Evolutionary conservation across 2,329 filamentous ascomycete species (phyloP).

Genomic region (Aspergillus persii): DNA sequence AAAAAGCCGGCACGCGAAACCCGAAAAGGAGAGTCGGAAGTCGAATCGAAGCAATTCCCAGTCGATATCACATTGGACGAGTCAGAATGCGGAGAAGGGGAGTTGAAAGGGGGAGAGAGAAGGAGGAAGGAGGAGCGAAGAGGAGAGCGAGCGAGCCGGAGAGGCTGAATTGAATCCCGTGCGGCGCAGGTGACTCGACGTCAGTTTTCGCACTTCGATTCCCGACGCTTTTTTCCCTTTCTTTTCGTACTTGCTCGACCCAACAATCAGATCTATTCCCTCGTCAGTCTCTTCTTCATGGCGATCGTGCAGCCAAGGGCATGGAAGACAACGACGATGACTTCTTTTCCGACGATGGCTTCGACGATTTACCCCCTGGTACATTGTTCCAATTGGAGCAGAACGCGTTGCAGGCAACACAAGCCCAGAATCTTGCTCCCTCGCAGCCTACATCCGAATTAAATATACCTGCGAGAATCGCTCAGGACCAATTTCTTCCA

Average conservation of each 20-base stretch:
- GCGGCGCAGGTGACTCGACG: slow-evolving; percentile 13
- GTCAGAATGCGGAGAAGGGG: slow-evolving; percentile 4
- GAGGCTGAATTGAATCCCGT: slow-evolving; percentile 9
- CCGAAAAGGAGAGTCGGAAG: not conserved
- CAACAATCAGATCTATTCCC: not conserved
- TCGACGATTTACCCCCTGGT: slow-evolving; percentile 44
- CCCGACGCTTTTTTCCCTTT: not conserved
- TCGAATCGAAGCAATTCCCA: not conserved
- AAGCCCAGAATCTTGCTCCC: slow-evolving; percentile 29
- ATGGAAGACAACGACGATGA: slow-evolving; percentile 50
- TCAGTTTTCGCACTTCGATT: slow-evolving; percentile 10
- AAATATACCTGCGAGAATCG: slow-evolving; percentile 1
- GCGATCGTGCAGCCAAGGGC: slow-evolving; percentile 32
- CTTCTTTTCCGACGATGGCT: slow-evolving; percentile 48
- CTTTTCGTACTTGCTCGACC: not conserved
- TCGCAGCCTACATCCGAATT: slow-evolving; percentile 4
- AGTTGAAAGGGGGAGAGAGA: slow-evolving; percentile 10
- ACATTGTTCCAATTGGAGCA: slow-evolving; percentile 46
- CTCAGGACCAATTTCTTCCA: not conserved
- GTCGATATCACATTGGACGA: slow-evolving; percentile 1
- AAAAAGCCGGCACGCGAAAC: not conserved
- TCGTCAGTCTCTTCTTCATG: slow-evolving; percentile 22
- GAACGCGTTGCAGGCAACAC: slow-evolving; percentile 45
- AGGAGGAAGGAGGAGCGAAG: slow-evolving; percentile 2
- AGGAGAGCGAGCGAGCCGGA: slow-evolving; percentile 4